Evolutionary conservation across 2,329 filamentous ascomycete genomes (phyloP).

Genomic region (Trichoderma breve): DNA sequence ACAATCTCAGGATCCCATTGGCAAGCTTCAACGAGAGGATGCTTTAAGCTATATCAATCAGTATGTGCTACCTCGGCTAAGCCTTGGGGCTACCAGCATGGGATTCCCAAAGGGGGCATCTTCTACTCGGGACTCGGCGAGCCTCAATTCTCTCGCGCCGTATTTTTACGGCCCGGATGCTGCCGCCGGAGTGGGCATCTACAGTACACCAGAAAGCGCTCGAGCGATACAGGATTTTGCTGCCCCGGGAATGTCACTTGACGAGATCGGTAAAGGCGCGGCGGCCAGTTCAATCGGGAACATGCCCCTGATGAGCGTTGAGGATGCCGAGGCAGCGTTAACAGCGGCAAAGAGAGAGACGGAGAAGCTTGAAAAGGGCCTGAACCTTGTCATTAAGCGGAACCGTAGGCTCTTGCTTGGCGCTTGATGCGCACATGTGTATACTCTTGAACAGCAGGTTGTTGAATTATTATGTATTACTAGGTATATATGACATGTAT

Average conservation of each 20-base stretch:
- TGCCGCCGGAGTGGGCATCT: conserved; percentile 45
- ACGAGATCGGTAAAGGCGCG: conserved; percentile 33
- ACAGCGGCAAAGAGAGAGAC: conserved; percentile 55
- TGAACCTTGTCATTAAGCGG: conserved; percentile 59
- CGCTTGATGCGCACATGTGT: neutral
- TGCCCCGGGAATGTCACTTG: conserved; percentile 28
- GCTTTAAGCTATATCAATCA: conserved; percentile 68
- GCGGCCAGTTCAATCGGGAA: conserved; percentile 36
- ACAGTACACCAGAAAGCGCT: conserved; percentile 39
- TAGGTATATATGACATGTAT: neutral
- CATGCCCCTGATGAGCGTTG: conserved; percentile 58
- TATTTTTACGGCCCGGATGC: conserved; percentile 54
- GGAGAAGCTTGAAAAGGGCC: conserved; percentile 60
- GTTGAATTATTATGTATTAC: neutral
- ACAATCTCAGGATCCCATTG: conserved; percentile 56
- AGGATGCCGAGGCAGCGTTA: conserved; percentile 61
- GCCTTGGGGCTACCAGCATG: conserved; percentile 50
- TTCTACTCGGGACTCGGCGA: conserved; percentile 45
- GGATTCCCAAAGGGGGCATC: conserved; percentile 39
- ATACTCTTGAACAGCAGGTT: neutral
- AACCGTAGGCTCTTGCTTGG: conserved; percentile 55
- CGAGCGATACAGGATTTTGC: conserved; percentile 37
- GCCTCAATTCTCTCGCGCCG: conserved; percentile 54
- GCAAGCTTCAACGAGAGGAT: conserved; percentile 65
- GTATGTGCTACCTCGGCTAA: conserved; percentile 61